These are phyloP conservation scores for Aureobasidium sp. DNA, from an alignment of 2,329 filamentous ascomycete genomes.

Conservation along the genomic window DNA sequence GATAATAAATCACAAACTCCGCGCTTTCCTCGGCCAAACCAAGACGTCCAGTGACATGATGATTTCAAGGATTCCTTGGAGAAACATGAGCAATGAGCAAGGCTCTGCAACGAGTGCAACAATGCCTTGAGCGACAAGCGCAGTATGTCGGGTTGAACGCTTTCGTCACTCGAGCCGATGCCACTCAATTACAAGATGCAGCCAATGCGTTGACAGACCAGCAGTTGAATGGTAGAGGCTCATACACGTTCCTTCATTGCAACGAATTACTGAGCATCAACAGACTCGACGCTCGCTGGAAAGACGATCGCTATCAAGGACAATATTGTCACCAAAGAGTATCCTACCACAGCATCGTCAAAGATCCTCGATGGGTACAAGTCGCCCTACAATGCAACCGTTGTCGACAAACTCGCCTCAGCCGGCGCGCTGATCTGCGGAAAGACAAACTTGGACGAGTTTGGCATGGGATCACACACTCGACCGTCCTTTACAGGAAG, in stretches of 20 bases:
- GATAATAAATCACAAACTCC: neutral
- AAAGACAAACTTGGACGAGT: slow-evolving; percentile 93
- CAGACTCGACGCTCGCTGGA: slow-evolving; percentile 24
- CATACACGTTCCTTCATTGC: no score
- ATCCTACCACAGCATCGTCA: slow-evolving; percentile 74
- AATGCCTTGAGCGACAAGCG: slow-evolving; percentile 14
- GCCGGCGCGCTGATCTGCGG: slow-evolving; percentile 59
- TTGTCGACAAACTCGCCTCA: slow-evolving; percentile 60
- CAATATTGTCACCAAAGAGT: slow-evolving; percentile 42
- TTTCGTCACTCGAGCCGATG: slow-evolving; percentile 15
- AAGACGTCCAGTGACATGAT: neutral
- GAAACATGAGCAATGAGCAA: slow-evolving; percentile 15
- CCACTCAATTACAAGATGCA: slow-evolving; percentile 3
- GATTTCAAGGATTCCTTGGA: neutral
- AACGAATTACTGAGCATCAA: neutral
- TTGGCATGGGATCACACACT: slow-evolving; percentile 87
- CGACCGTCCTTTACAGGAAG: slow-evolving; percentile 60
- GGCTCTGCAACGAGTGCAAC: slow-evolving; percentile 2
- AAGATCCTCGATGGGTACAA: slow-evolving; percentile 59
- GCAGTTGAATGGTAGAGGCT: neutral
- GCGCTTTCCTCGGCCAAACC: neutral
- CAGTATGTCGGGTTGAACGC: slow-evolving; percentile 11
- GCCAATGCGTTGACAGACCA: neutral
- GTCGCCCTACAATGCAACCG: slow-evolving; percentile 76
- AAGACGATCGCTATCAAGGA: slow-evolving; percentile 43